phyloP scores from a whole-genome alignment of 768 basidiomycete species.

The Leccinum boreale region DNA sequence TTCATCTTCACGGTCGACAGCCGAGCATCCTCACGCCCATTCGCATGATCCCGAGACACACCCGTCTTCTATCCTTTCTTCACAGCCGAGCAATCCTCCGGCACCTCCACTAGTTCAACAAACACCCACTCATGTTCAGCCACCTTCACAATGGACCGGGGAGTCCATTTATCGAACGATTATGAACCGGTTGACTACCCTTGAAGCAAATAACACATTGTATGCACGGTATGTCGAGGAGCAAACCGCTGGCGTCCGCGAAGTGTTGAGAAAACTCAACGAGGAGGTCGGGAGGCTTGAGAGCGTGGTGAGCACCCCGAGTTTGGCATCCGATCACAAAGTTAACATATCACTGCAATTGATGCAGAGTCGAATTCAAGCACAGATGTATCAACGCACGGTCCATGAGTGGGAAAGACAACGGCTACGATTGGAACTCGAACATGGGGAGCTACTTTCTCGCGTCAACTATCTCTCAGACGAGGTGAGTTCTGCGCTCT shows the following conservation, averaged over 20 bases:
- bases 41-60: slow-evolving; percentile 7
- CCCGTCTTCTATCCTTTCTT: neutral
- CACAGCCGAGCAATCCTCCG: slow-evolving; percentile 6
- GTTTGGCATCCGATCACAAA: neutral
- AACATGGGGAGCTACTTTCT: slow-evolving; percentile 64
- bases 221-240: slow-evolving; percentile 86
- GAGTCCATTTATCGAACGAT: slow-evolving; percentile 97
- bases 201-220: slow-evolving; percentile 87
- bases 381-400: slow-evolving; percentile 60
- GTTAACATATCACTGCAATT: neutral
- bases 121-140: neutral
- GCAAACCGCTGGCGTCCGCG: slow-evolving; percentile 73
- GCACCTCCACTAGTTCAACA: slow-evolving; percentile 1
- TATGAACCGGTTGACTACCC: slow-evolving; percentile 82
- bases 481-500: slow-evolving; percentile 51
- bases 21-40: slow-evolving; percentile 3
- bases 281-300: slow-evolving; percentile 79
- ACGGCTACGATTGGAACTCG: slow-evolving; percentile 59
- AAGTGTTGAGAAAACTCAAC: slow-evolving; percentile 68
- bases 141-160: slow-evolving; percentile 37
- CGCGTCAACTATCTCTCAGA: slow-evolving; percentile 73
- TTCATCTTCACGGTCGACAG: neutral
- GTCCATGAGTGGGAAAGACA: slow-evolving; percentile 69
- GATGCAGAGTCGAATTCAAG: slow-evolving; percentile 64
- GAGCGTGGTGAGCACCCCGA: slow-evolving; percentile 54